These are phyloP conservation scores for Saccharomycopsis malanga DNA, from an alignment of 805 yeast species.

Conservation along the genomic window DNA sequence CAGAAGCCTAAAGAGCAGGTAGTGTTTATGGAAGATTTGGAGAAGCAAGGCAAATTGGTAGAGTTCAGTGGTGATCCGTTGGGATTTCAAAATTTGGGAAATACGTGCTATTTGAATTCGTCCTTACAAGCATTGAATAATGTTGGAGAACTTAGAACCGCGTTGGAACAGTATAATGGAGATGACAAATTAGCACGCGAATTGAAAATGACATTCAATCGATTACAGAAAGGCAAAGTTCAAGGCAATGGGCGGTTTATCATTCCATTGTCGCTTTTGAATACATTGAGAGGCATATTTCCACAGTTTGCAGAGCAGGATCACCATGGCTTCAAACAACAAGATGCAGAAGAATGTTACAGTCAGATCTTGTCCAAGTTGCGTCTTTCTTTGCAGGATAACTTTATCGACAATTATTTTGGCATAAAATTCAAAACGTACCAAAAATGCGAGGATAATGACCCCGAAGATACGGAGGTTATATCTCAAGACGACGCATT, in stretches of 20 bases:
- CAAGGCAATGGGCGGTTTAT: slow-evolving; percentile 36
- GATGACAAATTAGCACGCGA: slow-evolving; percentile 40
- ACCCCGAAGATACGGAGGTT: slow-evolving; percentile 39
- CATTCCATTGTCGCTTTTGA: slow-evolving; percentile 62
- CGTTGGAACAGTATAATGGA: slow-evolving; percentile 52
- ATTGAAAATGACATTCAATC: slow-evolving; percentile 38
- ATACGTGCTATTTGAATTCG: slow-evolving; percentile 91
- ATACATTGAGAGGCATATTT: slow-evolving; percentile 54
- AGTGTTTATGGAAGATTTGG: slow-evolving; percentile 65
- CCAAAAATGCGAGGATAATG: slow-evolving; percentile 53
- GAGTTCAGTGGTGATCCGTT: slow-evolving; percentile 55
- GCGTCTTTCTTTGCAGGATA: slow-evolving; percentile 40
- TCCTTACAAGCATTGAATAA: slow-evolving; percentile 85
- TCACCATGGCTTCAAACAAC: slow-evolving; percentile 74
- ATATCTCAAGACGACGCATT: slow-evolving; percentile 49
- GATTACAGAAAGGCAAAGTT: slow-evolving; percentile 31
- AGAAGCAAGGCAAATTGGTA: slow-evolving; percentile 17
- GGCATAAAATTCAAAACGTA: slow-evolving; percentile 57
- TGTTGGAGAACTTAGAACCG: slow-evolving; percentile 68
- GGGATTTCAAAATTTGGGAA: slow-evolving; percentile 90
- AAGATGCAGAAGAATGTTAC: slow-evolving; percentile 96
- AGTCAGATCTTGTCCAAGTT: slow-evolving; percentile 63
- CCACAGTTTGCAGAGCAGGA: slow-evolving; percentile 90
- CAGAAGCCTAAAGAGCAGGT: slow-evolving; percentile 44
- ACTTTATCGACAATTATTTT: slow-evolving; percentile 49